phyloP scores from a whole-genome alignment of 768 basidiomycete genomes.

The Lactarius quietus region DNA sequence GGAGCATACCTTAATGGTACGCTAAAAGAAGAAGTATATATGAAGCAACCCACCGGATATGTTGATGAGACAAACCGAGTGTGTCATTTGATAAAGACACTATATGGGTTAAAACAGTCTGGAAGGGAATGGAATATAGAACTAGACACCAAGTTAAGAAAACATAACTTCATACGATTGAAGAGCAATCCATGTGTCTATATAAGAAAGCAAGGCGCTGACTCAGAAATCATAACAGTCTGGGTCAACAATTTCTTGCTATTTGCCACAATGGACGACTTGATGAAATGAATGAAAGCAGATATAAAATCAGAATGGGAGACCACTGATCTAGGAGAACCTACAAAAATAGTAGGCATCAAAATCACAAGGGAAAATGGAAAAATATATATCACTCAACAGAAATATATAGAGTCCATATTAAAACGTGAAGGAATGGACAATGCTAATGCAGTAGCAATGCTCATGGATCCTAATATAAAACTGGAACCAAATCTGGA shows the following conservation, averaged over 20 bases:
- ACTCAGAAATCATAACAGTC: not conserved
- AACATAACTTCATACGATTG: too few species aligned
- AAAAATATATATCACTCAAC: not conserved
- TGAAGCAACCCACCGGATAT: not conserved
- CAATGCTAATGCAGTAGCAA: rapidly evolving
- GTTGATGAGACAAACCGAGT: not conserved
- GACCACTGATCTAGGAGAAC: not conserved
- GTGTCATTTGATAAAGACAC: not conserved
- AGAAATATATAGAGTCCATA: not conserved
- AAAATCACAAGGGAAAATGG: too few species aligned
- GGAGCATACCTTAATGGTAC: too few species aligned
- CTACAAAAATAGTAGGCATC: not conserved
- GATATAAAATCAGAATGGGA: not conserved
- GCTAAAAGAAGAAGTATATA: not conserved
- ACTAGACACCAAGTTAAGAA: too few species aligned
- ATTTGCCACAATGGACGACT: not conserved
- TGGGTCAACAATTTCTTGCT: not conserved
- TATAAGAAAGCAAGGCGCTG: not conserved
- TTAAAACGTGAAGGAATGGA: not conserved
- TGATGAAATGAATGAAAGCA: not conserved
- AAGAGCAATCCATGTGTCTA: not conserved
- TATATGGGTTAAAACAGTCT: not conserved
- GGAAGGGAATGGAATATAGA: not conserved
- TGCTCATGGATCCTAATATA: not conserved
- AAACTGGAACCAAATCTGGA: not conserved